Base-by-base conservation (phyloP, 2,329 filamentous ascomycete species). In the Leptographium flavum region DNA sequence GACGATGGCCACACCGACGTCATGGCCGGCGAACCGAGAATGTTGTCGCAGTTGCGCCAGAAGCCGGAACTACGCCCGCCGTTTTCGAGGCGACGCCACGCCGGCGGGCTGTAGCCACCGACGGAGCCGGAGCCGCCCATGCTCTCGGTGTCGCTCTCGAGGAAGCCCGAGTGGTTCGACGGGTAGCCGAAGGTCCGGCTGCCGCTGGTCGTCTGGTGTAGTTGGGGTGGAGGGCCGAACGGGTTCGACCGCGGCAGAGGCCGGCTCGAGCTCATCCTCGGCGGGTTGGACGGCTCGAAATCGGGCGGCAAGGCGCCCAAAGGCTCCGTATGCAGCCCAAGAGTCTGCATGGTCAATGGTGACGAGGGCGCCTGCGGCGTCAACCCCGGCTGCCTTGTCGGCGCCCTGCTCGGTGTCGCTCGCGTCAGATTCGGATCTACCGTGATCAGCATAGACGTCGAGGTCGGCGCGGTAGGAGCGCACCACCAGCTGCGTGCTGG, bases 41-140 rank as follows among this genome's bases (percentile, higher is more conserved):
- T 62, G 54, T 79, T 72, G 55, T 77, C 71, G 49, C 68, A 64
- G 50, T 65, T 63, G 54, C 72, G 71, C 71, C 81, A 79, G 58
- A 79, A 77, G 51, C 73, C 72, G 55, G 66, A 73, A 59, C 68
- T 74, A 57, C 69, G 67, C 52, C 69, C 67, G 54, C 72, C 74
- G 67, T 75, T 76, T 64, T 66, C 69, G 60, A 76, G 71, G 52
- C 72, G 71, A 57, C 71, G 67, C 74, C 74, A 78, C 40, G 74
- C 74, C 51, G 74, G 74, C 46, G 74, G 74, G 56, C 70, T 75
- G 64, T 72, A 78, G 50, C 72, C 73, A 67, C 71, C 71, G 55
- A 52, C 66, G 57, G 72, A 76, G 31, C 56, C 53, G 33, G 60
- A 61, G 45, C 47, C 50, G 27, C 19, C 23, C 39, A 96, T 15